Base-by-base conservation (phyloP, 805 yeast species). In the Pichia occidentalis region DNA sequence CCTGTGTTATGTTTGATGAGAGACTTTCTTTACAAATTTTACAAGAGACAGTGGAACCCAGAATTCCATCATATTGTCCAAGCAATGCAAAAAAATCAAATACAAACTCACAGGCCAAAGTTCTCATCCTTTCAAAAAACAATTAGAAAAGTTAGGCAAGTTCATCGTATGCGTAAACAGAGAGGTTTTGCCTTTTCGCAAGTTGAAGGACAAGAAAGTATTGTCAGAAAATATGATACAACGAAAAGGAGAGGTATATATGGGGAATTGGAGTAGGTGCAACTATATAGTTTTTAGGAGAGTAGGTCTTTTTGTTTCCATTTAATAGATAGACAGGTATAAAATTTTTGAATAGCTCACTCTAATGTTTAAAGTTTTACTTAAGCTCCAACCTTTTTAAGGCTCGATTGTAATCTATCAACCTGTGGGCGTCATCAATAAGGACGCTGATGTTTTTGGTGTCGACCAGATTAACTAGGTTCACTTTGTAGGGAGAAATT, bases 161-260 rank as follows among this genome's bases (percentile, higher is more conserved):
- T 92, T 26, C 95, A 90, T 60, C 75, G 99, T 60, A 90, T 92
- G 85, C 84, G 94, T 58, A 92, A 92, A 55, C 98, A 92, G 63
- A 79, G 97, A 63, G 99, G 99, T 5, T 92, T 85, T 68, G 99
- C 99, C 2, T 92, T 92, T 53, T 87, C 97, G 6, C 97, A 92
- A 60, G 87, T 84, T 32, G 95, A 85, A 57, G 95, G 95, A 25
- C 96, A 88, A 63, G 96, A 87, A 48, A 79, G 80, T 54, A 75
- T 92, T 44, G 81, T 92, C 34, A 74, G 97, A 52, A 85, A 94
- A 67, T 92, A 92, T 53, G 98, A 92, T 60, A 90, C 97, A 3
- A 90, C 97, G 1, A 80, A 82, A 60, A 70, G 75, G 51, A 73
- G 47, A 38, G 63, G 63, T 31, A 40, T 51, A 10, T 59, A 52